phyloP scores from a whole-genome alignment of 2,329 filamentous ascomycete species.

The Diaporthe humulicola region DNA sequence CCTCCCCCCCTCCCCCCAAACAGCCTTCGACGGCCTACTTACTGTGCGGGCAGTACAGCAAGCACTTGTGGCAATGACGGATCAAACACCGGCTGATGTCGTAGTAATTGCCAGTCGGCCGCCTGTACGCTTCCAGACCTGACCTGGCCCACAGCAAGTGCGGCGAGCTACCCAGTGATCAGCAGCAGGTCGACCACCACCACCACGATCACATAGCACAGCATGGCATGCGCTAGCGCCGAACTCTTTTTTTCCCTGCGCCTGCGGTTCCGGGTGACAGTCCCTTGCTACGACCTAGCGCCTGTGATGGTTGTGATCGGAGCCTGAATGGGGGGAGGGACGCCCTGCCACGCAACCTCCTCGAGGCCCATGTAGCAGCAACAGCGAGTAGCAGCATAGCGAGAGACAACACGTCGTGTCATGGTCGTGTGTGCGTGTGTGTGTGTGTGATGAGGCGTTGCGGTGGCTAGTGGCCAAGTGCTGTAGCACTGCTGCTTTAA shows the following conservation, averaged over 20 bases:
- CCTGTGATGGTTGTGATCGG: slow-evolving; percentile 26
- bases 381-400: not conserved
- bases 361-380: not conserved
- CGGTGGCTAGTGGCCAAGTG: slow-evolving; percentile 4
- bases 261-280: not conserved
- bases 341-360: slow-evolving; percentile 14
- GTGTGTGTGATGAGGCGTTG: not conserved
- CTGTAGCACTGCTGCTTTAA: not conserved
- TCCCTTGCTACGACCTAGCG: not conserved
- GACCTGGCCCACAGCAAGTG: not conserved
- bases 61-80: slow-evolving; percentile 19
- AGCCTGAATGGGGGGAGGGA: not conserved
- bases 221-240: slow-evolving; percentile 23
- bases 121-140: not conserved
- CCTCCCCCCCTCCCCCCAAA: too few species aligned
- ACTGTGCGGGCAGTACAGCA: not conserved
- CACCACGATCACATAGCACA: slow-evolving; percentile 13
- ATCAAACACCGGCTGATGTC: slow-evolving; percentile 23
- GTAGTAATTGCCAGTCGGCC: slow-evolving; percentile 12
- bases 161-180: slow-evolving; percentile 1
- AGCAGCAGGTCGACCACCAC: slow-evolving; percentile 1
- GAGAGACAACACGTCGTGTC: slow-evolving; percentile 31
- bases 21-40: not conserved
- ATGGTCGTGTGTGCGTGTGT: slow-evolving; percentile 28
- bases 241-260: slow-evolving; percentile 16